phyloP scores from a whole-genome alignment of 768 basidiomycete species.

The Hygrophorus pudorinus region DNA sequence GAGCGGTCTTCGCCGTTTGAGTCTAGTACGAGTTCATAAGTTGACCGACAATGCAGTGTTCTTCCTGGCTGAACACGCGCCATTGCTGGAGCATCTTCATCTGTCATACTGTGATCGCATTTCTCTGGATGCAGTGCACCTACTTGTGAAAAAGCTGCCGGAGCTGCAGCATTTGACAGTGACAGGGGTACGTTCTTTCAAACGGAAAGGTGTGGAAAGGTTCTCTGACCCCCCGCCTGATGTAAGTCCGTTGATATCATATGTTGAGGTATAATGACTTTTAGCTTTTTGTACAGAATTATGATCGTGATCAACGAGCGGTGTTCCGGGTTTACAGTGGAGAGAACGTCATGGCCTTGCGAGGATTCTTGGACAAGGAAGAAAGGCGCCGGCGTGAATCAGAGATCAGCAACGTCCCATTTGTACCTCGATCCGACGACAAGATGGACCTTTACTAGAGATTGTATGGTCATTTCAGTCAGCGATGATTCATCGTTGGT shows the following conservation, averaged over 20 bases:
- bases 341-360: constrained; percentile 49
- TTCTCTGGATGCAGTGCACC: constrained; percentile 65
- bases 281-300: constrained; percentile 32
- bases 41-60: constrained; percentile 79
- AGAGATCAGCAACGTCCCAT: constrained; percentile 51
- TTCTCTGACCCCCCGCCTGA: constrained; percentile 69
- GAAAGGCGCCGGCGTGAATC: constrained; percentile 44
- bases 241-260: constrained; percentile 29
- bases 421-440: constrained; percentile 52
- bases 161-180: constrained; percentile 66
- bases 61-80: constrained; percentile 65
- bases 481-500: not conserved
- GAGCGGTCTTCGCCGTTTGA: constrained; percentile 61
- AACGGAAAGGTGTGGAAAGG: constrained; percentile 54
- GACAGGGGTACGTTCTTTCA: constrained; percentile 72
- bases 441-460: constrained; percentile 53
- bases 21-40: constrained; percentile 70
- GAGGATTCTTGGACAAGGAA: constrained; percentile 67
- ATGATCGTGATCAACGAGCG: constrained; percentile 54
- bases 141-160: constrained; percentile 48
- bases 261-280: not conserved
- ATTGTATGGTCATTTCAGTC: too few relatives aligned
- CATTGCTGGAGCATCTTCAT: constrained; percentile 68
- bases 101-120: constrained; percentile 81
- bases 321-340: constrained; percentile 78